These are phyloP conservation scores for Vitis hybrid DNA, from an alignment of 177 flowering plant genomes.

Conservation along the genomic window DNA sequence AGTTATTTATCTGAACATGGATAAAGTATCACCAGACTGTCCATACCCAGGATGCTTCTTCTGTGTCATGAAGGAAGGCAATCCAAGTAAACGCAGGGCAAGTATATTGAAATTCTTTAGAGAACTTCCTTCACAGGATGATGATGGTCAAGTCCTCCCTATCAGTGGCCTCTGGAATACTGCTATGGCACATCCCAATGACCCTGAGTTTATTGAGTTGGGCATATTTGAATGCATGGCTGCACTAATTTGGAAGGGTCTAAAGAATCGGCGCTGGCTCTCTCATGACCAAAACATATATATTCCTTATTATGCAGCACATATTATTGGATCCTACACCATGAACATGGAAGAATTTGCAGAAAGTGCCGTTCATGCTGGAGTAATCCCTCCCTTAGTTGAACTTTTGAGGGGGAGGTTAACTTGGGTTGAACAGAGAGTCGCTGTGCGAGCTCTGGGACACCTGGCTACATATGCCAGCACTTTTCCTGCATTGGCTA, in stretches of 20 bases:
- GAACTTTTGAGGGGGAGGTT: slow-evolving; percentile 94
- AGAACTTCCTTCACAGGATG: slow-evolving; percentile 97
- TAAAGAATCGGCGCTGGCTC: slow-evolving; percentile 95
- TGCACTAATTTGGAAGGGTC: slow-evolving; percentile 95
- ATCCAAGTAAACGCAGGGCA: slow-evolving; percentile 89
- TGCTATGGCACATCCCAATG: slow-evolving; percentile 99
- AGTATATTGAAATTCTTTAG: slow-evolving; percentile 87
- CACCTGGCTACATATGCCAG: slow-evolving; percentile 92
- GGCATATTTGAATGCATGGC: slow-evolving; percentile 99
- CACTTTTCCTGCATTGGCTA: slow-evolving; percentile 84
- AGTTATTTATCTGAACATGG: slow-evolving; percentile 46
- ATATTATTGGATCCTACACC: slow-evolving; percentile 97
- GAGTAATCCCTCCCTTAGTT: slow-evolving; percentile 84
- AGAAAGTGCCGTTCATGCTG: slow-evolving; percentile 86
- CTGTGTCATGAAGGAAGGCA: slow-evolving; percentile 98
- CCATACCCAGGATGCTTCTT: slow-evolving; percentile 99
- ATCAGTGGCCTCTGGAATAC: slow-evolving; percentile 99
- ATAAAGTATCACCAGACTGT: slow-evolving; percentile 75
- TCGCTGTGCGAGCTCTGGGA: slow-evolving; percentile 94
- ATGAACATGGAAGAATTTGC: slow-evolving; percentile 99
- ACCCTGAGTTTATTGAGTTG: slow-evolving; percentile 94
- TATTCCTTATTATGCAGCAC: slow-evolving; percentile 98
- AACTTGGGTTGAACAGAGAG: slow-evolving; percentile 99
- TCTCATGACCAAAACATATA: slow-evolving; percentile 95
- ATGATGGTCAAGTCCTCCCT: slow-evolving; percentile 99